Evolutionary conservation across 2,329 filamentous ascomycete genomes (phyloP).

Genomic region (Coniochaeta ligniaria): DNA sequence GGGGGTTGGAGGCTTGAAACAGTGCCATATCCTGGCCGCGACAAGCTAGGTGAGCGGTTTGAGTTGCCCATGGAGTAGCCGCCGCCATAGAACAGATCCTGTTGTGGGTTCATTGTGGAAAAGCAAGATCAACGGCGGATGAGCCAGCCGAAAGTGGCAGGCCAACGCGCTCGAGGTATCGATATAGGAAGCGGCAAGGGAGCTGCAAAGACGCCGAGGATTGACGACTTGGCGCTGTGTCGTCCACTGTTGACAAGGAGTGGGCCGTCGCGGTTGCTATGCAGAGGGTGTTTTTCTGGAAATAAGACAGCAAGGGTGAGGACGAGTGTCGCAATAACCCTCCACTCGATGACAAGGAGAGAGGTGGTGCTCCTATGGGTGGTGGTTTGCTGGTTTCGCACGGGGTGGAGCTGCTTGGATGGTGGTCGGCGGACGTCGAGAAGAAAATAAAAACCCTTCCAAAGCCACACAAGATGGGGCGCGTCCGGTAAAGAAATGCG

Average conservation of each 20-base stretch:
- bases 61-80: slow-evolving; percentile 48
- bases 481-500: not conserved
- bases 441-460: not conserved
- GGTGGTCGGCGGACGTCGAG: not conserved
- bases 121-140: slow-evolving; percentile 9
- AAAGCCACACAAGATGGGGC: not conserved
- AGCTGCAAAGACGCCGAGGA: not conserved
- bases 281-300: not conserved
- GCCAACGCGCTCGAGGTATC: not conserved
- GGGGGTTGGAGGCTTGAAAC: slow-evolving; percentile 43
- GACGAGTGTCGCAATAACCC: not conserved
- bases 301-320: not conserved
- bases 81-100: slow-evolving; percentile 61
- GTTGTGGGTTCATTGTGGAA: slow-evolving; percentile 40
- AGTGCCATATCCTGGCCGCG: slow-evolving; percentile 53
- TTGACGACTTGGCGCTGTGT: not conserved
- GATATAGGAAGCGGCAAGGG: not conserved
- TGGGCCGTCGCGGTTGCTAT: not conserved
- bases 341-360: not conserved
- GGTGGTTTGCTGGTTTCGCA: not conserved
- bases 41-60: slow-evolving; percentile 67
- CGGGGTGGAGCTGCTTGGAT: not conserved
- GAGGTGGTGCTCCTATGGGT: not conserved
- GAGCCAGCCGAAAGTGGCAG: not conserved
- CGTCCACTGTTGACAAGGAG: not conserved